These are phyloP conservation scores for Solanum chacoense DNA, from an alignment of 305 asterid species.

Conservation along the genomic window DNA sequence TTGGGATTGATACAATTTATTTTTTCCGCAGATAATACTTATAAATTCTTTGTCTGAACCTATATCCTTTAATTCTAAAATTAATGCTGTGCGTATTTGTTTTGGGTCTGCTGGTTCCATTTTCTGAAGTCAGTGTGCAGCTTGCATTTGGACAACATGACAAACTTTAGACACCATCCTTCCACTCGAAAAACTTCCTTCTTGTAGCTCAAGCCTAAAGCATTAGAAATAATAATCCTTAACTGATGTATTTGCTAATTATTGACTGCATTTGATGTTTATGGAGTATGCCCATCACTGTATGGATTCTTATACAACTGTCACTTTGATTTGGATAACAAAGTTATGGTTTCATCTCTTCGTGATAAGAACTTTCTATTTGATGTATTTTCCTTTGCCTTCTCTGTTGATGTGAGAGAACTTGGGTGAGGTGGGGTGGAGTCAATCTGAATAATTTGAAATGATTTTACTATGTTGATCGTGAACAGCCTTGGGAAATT, in stretches of 20 bases:
- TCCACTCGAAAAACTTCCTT: not conserved
- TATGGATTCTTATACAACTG: not conserved
- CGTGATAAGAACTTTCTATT: not conserved
- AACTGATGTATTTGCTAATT: not conserved
- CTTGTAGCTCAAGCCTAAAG: not conserved
- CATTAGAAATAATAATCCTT: not conserved
- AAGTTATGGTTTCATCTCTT: not conserved
- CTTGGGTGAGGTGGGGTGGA: not conserved
- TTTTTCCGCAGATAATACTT: not conserved
- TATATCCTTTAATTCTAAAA: not conserved
- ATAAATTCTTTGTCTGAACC: not conserved
- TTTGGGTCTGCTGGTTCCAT: not conserved
- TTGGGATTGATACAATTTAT: not conserved
- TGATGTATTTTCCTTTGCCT: not conserved
- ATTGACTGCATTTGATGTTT: not conserved
- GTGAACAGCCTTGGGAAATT: slow-evolving; percentile 74
- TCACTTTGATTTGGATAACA: not conserved
- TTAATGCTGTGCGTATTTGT: not conserved
- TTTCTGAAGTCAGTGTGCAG: not conserved
- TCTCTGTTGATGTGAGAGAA: not conserved
- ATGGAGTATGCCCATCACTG: not conserved
- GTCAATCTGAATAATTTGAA: not conserved
- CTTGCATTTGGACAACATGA: not conserved
- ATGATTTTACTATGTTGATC: not conserved
- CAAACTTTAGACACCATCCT: not conserved